Base-by-base conservation (phyloP, 495 filamentous ascomycete genomes). In the Xylona heveae region DNA sequence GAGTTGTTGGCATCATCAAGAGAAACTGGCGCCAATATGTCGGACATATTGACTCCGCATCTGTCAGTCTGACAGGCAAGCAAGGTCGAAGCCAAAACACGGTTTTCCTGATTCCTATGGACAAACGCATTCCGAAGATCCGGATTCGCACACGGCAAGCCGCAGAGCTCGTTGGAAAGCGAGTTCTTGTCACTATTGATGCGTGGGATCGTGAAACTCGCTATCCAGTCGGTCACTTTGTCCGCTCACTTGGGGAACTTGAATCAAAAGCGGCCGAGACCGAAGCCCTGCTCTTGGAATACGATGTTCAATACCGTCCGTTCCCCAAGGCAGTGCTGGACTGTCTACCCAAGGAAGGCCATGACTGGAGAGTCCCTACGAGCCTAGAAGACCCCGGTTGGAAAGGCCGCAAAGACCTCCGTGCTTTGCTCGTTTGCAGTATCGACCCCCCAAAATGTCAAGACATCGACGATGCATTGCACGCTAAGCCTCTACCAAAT, bases 1-100 rank as follows among this genome's bases (percentile, higher is more conserved):
- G 66, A 49, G 79, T 95, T 13, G 88, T 95, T 23, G 88, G 88
- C 31, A 59, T 97, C 19, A 66, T 85, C 41, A 93, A 92, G 50
- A 66, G 90, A 22, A 93, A 93, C 47, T 97, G 88, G 88, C 66
- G 88, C 20, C 90, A 95, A 48, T 94, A 95, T 43, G 88, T 97
- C 22, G 88, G 88, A 8, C 82, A 92, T 50, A 65, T 97, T 34
- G 88, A 97, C 46, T 68, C 75, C 12, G 77, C 71, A 9, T 92
- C 90, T 9, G 75, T 80, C 23, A 68, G 74, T 32, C 63, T 74
- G 12, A 64, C 69, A 13, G 60, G 57, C 4, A 73, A 65, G 24
- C 68, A 82, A 35, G 75, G 78, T 22, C 62, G 83, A 18, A 72
- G 71, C 36, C 85, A 92, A 42, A 82, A 95, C 48, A 85, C 63